Evolutionary conservation across 208 protist species (phyloP).

Genomic region (Leishmania major): DNA sequence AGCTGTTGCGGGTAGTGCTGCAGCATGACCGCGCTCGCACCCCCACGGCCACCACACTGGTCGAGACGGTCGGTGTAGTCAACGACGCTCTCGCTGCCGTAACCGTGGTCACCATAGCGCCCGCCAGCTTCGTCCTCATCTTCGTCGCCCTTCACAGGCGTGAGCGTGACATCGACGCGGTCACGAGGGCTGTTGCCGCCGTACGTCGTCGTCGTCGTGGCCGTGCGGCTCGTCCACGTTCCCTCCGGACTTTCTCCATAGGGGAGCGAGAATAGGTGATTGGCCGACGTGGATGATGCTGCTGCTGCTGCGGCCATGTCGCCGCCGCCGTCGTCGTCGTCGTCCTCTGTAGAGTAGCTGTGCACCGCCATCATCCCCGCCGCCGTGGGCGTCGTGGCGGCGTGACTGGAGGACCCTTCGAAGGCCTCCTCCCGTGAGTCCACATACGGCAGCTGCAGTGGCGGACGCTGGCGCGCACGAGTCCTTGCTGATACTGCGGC

Average conservation of each 20-base stretch:
- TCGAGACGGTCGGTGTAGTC: not conserved
- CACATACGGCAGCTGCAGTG: conserved; percentile 24
- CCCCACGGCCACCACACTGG: not conserved
- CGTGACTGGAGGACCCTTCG: not conserved
- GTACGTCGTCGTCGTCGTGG: not conserved
- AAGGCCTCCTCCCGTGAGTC: conserved; percentile 16
- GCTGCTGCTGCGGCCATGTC: not conserved
- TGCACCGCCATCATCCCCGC: not conserved
- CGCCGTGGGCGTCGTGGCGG: conserved; percentile 6
- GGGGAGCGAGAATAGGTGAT: not conserved
- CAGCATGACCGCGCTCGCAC: not conserved
- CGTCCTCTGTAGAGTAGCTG: not conserved
- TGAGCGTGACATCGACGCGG: not conserved
- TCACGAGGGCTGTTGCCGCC: not conserved
- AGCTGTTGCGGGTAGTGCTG: conserved; percentile 3
- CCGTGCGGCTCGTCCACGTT: conserved; percentile 5
- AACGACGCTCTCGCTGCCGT: not conserved
- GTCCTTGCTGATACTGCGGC: not conserved
- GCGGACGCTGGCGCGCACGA: not conserved
- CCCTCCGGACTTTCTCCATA: not conserved
- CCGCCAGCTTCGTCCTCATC: not conserved
- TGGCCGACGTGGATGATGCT: not conserved
- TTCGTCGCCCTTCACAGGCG: not conserved
- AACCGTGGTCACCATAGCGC: not conserved
- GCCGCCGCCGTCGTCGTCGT: not conserved